Evolutionary conservation across 1,139 yeast genomes (phyloP), one percentile per base, ranked within the genome.

Genomic region (Blastobotrys malaysiensis): DNA sequence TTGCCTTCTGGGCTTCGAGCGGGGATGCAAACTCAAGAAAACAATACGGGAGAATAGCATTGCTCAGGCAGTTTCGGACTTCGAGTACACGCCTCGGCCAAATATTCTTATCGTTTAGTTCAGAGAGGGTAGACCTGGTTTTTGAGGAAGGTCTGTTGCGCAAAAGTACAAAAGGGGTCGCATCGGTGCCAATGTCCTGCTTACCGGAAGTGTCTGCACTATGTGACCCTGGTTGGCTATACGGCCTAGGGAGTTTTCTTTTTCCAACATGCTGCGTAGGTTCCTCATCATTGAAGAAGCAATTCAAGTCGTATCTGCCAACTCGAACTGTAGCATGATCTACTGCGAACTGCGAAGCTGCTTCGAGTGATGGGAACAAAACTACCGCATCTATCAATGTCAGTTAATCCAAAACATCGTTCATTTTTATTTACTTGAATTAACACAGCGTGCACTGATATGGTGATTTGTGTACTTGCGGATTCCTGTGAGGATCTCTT

Each of bases 21-120:
- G 46, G 26, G 4, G 51, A 14, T 5, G 18, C 44, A 16, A 31
- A 48, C 21, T 48, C 51, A 11, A 43, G 46, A 48, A 48, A 48
- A 11, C 46, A 22, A 24, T 21, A 48, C 19, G 46, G 46, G 14
- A 26, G 14, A 16, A 43, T 21, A 5, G 14, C 11, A 16, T 43
- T n/a, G 2, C 14, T 22, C 16, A 21, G 14, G 5, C 31, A 7
- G 1, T 14, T 5, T 13, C 24, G 24, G 5, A 48, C 46, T 18
- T 39, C 18, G 39, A 48, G 24, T 4, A 43, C 11, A 19, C 51
- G 24, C 16, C 22, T 39, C n/a, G 46, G 46, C 31, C 16, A 45
- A 11, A 43, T 39, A 31, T 31, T 16, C 9, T 16, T 39, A 14
- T 22, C 46, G 19, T n/a, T 16, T 18, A 24, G 6, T 11, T 9